These are phyloP conservation scores for Eustoma russellianum DNA, from an alignment of 257 asterid genomes.

Conservation along the genomic window DNA sequence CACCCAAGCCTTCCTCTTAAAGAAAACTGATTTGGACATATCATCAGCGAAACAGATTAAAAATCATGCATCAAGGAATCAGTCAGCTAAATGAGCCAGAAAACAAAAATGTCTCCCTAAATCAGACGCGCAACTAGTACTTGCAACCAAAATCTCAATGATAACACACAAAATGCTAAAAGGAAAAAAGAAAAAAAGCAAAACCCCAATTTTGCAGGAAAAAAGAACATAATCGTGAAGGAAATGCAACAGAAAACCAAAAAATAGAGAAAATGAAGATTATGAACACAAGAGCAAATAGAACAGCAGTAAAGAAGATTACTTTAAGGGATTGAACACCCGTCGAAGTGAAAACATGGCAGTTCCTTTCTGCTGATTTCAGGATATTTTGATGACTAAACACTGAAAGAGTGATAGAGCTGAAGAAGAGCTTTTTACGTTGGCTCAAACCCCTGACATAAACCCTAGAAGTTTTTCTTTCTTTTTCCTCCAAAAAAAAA, in stretches of 20 bases:
- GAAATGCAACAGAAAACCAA: neutral
- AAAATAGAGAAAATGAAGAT: neutral
- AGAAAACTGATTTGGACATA: no score
- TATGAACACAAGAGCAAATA: neutral
- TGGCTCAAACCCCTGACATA: conserved; percentile 16
- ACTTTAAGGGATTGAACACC: conserved; percentile 53
- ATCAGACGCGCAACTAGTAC: no score
- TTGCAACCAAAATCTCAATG: no score
- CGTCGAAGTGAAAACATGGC: conserved; percentile 69
- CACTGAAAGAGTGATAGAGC: neutral
- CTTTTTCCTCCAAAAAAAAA: no score
- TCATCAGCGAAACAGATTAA: no score
- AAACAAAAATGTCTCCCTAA: no score
- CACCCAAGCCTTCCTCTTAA: no score
- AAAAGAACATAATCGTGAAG: neutral
- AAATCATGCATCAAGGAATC: no score
- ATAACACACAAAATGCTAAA: neutral
- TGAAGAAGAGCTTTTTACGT: neutral
- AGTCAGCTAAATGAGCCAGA: no score
- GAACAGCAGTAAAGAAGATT: conserved; percentile 8
- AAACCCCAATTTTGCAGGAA: neutral
- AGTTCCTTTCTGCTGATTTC: neutral
- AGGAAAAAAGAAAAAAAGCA: neutral
- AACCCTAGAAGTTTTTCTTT: neutral
- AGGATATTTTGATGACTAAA: neutral